Evolutionary conservation across 2,329 filamentous ascomycete species (phyloP), one percentile per base, ranked within the genome.

Genomic region (Zarea fungicola): DNA sequence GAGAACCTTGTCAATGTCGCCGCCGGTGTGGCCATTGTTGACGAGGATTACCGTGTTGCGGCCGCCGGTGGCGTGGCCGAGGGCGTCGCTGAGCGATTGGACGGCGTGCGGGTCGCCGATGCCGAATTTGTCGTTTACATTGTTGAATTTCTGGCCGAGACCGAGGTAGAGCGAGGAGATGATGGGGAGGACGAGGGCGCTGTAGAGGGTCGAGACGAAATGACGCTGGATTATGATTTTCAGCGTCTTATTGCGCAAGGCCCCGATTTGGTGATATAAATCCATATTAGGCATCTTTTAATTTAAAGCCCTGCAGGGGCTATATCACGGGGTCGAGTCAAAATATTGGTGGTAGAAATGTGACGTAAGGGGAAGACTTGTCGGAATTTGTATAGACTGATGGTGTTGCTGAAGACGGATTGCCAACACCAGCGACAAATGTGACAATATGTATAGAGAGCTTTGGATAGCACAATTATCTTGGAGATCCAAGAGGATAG

Each of bases 71-170:
- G 83, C 78, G 35, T 71, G 68, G 26, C 64, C 61, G 21, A 95
- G 72, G 1, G 81, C 87, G 54, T 85, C 72, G 29, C 71, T 61
- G 25, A 93, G 73, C n/a, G 80, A 76, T 45, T 80, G 76, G 53
- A 95, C 68, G 1, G 81, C 73, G 4, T 66, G 70, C 1, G 80
- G 65, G 1, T 74, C 65, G 31, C 82, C 85, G 56, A 95, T 81
- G 39, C 89, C 89, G 59, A 78, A 95, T 11, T 77, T 70, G 3
- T 84, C 83, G 4, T 85, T 82, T 2, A 87, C 83, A 2, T 88
- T 77, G 60, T 92, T 91, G 54, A 95, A 78, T 62, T 89, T 89
- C 55, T 86, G 82, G 6, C 87, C 84, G 63, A 84, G 88, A 37
- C 72, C 75, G 28, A 83, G 68, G 54, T 83, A 81, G 19, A 75